Percentiles rank a stretch among this genome's conserved stretches.
Conservation (phyloP, 441 rosid genomes). For the Biscutella auriculata region DNA sequence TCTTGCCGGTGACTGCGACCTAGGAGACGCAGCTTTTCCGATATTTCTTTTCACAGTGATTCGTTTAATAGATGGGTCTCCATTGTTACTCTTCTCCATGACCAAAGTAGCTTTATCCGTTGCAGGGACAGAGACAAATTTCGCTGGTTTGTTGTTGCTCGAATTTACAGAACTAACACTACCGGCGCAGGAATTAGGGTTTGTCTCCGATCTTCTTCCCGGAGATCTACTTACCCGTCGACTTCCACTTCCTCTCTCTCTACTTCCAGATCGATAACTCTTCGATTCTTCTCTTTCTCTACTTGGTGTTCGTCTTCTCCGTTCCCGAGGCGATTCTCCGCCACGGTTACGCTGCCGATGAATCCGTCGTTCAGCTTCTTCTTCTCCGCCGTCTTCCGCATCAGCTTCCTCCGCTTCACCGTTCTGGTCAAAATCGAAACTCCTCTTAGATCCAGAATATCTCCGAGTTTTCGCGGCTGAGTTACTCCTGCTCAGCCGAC, state of each 20-base stretch:
- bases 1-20: slow-evolving; percentile 46
- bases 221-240: slow-evolving; percentile 75
- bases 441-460: slow-evolving; percentile 71
- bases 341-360: slow-evolving; percentile 38
- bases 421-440: slow-evolving; percentile 62
- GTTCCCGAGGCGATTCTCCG: slow-evolving; percentile 35
- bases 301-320: slow-evolving; percentile 80
- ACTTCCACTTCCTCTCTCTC: slow-evolving; percentile 43
- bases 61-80: slow-evolving; percentile 29
- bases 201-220: slow-evolving; percentile 42
- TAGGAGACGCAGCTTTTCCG: slow-evolving; percentile 43
- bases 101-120: too few relatives aligned
- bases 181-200: not conserved
- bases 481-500: slow-evolving; percentile 64
- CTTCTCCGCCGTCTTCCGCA: too few relatives aligned
- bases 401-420: too few relatives aligned
- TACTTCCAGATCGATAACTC: slow-evolving; percentile 44
- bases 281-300: slow-evolving; percentile 63
- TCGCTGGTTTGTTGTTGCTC: slow-evolving; percentile 32
- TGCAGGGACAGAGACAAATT: slow-evolving; percentile 75
- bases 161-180: slow-evolving; percentile 13
- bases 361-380: too few relatives aligned
- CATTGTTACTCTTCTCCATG: slow-evolving; percentile 32
- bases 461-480: slow-evolving; percentile 40
- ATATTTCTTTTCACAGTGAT: slow-evolving; percentile 57